Evolutionary conservation across 176 grass and related monocot species (phyloP).

Genomic region (Guadua angustifolia): DNA sequence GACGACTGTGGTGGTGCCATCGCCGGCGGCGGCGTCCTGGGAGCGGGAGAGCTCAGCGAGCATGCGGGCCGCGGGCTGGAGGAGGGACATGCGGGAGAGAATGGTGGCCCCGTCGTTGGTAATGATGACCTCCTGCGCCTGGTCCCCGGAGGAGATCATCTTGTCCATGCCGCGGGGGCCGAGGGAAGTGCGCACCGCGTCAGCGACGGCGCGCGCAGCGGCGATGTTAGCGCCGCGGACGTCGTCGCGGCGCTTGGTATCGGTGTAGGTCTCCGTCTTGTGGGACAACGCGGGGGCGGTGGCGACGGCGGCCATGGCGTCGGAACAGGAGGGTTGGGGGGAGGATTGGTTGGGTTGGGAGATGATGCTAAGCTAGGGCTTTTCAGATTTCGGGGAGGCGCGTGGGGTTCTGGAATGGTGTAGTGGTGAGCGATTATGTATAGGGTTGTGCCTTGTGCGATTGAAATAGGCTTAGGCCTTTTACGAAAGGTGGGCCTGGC

Average conservation of each 20-base stretch:
- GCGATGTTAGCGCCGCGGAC: slow-evolving; percentile 76
- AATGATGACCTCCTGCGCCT: slow-evolving; percentile 79
- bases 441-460: not conserved
- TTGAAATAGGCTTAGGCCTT: not conserved
- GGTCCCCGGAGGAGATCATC: slow-evolving; percentile 70
- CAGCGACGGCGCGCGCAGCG: slow-evolving; percentile 69
- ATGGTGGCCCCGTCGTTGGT: slow-evolving; percentile 90
- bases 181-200: slow-evolving; percentile 80
- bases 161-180: slow-evolving; percentile 88
- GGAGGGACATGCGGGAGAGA: slow-evolving; percentile 69
- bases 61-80: slow-evolving; percentile 90
- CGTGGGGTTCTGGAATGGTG: not conserved
- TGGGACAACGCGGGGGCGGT: slow-evolving; percentile 10
- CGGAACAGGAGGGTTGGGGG: not conserved
- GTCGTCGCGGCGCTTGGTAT: slow-evolving; percentile 88
- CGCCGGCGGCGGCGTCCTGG: slow-evolving; percentile 77
- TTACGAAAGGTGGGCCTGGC: not conserved
- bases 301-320: slow-evolving; percentile 42
- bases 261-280: slow-evolving; percentile 75
- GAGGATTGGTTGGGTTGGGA: not conserved
- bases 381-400: not conserved
- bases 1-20: slow-evolving; percentile 44
- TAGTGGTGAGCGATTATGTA: too few species aligned
- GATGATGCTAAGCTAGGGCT: slow-evolving; percentile 1
- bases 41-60: slow-evolving; percentile 88